These are phyloP conservation scores for Fusarium sp. DNA, from an alignment of 2,329 filamentous ascomycete genomes.

Conservation along the genomic window DNA sequence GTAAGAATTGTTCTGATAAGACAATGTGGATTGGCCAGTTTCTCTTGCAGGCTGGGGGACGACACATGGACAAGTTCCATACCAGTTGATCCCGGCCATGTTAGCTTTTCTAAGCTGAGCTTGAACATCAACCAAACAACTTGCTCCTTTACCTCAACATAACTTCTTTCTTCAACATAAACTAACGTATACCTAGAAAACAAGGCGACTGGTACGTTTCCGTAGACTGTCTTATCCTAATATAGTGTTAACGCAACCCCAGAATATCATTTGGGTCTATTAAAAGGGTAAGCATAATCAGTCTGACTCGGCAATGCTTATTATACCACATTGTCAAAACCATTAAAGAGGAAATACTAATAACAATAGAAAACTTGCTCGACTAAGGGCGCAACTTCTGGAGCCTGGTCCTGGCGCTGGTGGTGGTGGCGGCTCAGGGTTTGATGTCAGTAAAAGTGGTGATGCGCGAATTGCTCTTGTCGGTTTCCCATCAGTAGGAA, in stretches of 20 bases:
- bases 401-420: constrained; percentile 88
- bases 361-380: constrained; percentile 84
- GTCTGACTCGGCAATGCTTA: not conserved
- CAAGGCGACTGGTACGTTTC: constrained; percentile 90
- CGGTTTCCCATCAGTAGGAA: constrained; percentile 98
- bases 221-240: not conserved
- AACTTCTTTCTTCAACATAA: not conserved
- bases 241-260: constrained; percentile 37
- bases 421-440: constrained; percentile 83
- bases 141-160: not conserved
- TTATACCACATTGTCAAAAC: too few relatives aligned
- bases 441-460: constrained; percentile 94
- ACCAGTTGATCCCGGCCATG: not conserved
- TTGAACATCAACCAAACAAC: not conserved
- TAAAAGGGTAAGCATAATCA: constrained; percentile 83
- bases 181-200: constrained; percentile 75
- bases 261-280: constrained; percentile 98
- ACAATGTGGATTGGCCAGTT: not conserved
- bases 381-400: constrained; percentile 91
- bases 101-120: not conserved
- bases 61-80: not conserved
- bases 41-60: not conserved
- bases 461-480: constrained; percentile 97
- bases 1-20: constrained; percentile 42
- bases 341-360: constrained; percentile 6